Percentiles rank a stretch among this genome's conserved stretches.
phyloP scores from a whole-genome alignment of 1,284 basidiomycete species.

The Crepidotus sp. region DNA sequence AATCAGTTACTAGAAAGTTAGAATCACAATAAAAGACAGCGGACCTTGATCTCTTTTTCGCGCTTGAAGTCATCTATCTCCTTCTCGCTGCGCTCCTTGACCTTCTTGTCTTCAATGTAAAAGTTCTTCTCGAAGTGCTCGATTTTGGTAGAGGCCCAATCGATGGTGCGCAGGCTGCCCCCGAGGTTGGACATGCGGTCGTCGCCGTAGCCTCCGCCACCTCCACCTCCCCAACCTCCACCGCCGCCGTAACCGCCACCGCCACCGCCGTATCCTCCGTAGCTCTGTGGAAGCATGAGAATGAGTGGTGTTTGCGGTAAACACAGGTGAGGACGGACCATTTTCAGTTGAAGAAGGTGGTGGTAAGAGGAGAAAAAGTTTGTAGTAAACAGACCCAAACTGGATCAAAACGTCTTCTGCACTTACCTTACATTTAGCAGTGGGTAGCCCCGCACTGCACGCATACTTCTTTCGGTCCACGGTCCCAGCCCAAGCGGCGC shows the following conservation, averaged over 20 bases:
- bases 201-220: constrained; percentile 47
- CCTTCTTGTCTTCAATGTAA: constrained; percentile 88
- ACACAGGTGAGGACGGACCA: constrained; percentile 4
- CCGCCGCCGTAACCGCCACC: constrained; percentile 27
- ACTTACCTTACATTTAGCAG: background rate
- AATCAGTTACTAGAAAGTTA: constrained; percentile 8
- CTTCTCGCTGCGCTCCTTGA: constrained; percentile 69
- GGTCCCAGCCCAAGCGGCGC: background rate
- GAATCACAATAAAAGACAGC: constrained; percentile 8
- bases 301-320: constrained; percentile 3
- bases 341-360: constrained; percentile 19
- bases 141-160: constrained; percentile 74
- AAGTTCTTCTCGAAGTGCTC: constrained; percentile 95
- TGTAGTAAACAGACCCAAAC: too few species aligned
- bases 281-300: constrained; percentile 25
- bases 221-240: constrained; percentile 36
- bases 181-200: constrained; percentile 85
- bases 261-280: constrained; percentile 20
- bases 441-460: too few species aligned
- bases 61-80: constrained; percentile 87
- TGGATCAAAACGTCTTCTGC: too few species aligned
- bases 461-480: background rate
- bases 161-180: constrained; percentile 72
- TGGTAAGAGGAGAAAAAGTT: constrained; percentile 20
- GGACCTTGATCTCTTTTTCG: constrained; percentile 81